Evolutionary conservation across 2,329 filamentous ascomycete genomes (phyloP).

Genomic region (Botrytis galanthina): DNA sequence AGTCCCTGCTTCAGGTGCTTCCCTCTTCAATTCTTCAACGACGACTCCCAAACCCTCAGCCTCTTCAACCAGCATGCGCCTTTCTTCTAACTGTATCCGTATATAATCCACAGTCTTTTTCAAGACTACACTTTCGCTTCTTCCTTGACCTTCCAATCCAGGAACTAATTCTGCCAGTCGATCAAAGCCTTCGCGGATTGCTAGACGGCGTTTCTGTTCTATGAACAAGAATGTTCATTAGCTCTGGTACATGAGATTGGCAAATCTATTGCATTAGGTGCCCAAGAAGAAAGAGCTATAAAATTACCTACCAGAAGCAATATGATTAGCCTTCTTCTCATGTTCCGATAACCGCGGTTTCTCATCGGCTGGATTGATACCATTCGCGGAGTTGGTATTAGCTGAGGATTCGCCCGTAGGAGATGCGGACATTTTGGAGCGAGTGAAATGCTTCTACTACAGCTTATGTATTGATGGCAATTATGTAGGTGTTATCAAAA

Average conservation of each 20-base stretch:
- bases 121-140: slow-evolving; percentile 67
- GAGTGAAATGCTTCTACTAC: slow-evolving; percentile 10
- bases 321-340: slow-evolving; percentile 73
- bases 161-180: slow-evolving; percentile 67
- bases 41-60: slow-evolving; percentile 51
- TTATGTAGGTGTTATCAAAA: slow-evolving; percentile 10
- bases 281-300: neutral
- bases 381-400: slow-evolving; percentile 32
- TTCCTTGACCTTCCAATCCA: slow-evolving; percentile 64
- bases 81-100: slow-evolving; percentile 49
- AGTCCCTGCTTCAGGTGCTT: neutral
- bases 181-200: slow-evolving; percentile 67
- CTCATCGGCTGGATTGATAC: slow-evolving; percentile 41
- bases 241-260: neutral
- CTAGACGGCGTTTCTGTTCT: slow-evolving; percentile 51
- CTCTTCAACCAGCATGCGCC: slow-evolving; percentile 47
- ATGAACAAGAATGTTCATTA: neutral
- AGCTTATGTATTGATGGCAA: slow-evolving; percentile 13
- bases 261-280: neutral
- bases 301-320: slow-evolving; percentile 49
- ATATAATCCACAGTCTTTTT: slow-evolving; percentile 57
- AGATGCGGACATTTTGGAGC: slow-evolving; percentile 30
- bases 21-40: slow-evolving; percentile 39
- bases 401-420: slow-evolving; percentile 32
- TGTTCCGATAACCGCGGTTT: slow-evolving; percentile 65